Percentiles rank a stretch among this genome's conserved stretches.
Evolutionary conservation across 495 filamentous ascomycete species (phyloP).

Genomic region (Amniculicola lignicola): DNA sequence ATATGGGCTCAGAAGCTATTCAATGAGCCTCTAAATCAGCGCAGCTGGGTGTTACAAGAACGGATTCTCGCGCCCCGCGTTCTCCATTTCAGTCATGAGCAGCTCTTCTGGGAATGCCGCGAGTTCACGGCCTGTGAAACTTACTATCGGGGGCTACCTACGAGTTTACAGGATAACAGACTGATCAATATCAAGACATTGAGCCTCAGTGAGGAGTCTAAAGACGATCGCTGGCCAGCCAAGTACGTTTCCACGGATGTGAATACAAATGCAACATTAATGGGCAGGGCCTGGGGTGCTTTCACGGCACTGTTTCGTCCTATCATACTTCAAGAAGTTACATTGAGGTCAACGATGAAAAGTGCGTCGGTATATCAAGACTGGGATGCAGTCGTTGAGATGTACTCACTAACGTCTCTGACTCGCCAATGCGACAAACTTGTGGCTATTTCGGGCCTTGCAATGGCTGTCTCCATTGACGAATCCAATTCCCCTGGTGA

Average conservation of each 20-base stretch:
- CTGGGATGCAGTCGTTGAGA: background rate
- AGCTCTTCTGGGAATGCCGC: slow-evolving; percentile 12
- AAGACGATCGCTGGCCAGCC: background rate
- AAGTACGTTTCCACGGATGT: background rate
- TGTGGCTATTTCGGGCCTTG: background rate
- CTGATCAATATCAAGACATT: background rate
- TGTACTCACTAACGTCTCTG: background rate
- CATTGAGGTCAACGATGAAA: background rate
- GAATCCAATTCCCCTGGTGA: background rate
- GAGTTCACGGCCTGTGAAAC: background rate
- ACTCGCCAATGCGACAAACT: slow-evolving; percentile 2
- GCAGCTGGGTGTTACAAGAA: slow-evolving; percentile 12
- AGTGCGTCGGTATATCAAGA: background rate
- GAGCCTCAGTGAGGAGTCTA: background rate
- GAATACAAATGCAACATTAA: background rate
- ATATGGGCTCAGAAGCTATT: background rate
- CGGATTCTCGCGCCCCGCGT: background rate
- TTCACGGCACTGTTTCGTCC: background rate
- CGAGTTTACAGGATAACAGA: background rate
- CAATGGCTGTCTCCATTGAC: background rate
- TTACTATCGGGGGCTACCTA: background rate
- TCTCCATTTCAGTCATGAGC: background rate
- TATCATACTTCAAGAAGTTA: background rate
- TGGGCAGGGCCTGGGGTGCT: background rate
- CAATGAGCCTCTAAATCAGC: background rate